Conservation (phyloP, 2,329 filamentous ascomycete species). For the Hymenoscyphus salicellus region DNA sequence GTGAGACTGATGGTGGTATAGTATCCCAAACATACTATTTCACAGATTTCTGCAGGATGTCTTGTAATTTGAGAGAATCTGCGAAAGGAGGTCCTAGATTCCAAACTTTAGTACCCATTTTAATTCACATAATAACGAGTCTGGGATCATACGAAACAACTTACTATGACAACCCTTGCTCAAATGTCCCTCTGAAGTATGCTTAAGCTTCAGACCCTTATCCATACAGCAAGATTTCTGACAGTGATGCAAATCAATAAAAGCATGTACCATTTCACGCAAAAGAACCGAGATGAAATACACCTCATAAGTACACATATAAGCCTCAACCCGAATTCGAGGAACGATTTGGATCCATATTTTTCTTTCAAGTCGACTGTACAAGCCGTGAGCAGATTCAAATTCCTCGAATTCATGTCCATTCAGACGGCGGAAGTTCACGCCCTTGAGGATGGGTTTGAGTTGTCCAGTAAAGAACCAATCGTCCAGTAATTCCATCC, state of each 20-base stretch:
- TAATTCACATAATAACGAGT: background rate
- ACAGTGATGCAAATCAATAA: conserved; percentile 2
- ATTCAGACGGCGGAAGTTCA: background rate
- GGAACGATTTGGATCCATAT: background rate
- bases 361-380: background rate
- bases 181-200: background rate
- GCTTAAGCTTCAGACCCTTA: background rate
- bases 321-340: background rate
- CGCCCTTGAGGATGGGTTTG: background rate
- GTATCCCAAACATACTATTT: background rate
- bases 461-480: background rate
- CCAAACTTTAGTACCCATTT: background rate
- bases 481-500: background rate
- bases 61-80: background rate
- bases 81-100: background rate
- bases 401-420: background rate
- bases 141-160: background rate
- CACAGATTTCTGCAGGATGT: background rate
- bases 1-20: background rate
- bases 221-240: background rate
- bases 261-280: conserved; percentile 5
- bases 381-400: background rate
- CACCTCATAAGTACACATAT: background rate
- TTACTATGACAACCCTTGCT: background rate
- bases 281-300: conserved; percentile 6